Evolutionary conservation across 2,329 filamentous ascomycete species (phyloP).

Genomic region (Cladophialophora exuberans): DNA sequence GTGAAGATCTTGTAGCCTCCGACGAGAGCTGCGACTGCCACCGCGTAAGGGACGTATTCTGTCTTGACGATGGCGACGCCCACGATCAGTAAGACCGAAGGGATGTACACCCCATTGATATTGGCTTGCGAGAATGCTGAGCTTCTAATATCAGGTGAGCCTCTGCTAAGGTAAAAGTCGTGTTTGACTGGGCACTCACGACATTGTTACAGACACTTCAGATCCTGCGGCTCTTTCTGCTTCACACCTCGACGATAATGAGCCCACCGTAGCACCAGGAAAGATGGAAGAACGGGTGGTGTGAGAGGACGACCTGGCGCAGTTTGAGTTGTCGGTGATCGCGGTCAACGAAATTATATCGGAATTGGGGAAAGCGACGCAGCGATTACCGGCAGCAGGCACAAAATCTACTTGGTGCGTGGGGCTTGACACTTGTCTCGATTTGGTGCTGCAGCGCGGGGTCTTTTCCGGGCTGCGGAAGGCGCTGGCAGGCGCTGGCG

Average conservation of each 20-base stretch:
- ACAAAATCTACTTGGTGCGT: slow-evolving; percentile 5
- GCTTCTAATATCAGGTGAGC: slow-evolving; percentile 17
- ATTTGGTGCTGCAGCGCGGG: slow-evolving; percentile 23
- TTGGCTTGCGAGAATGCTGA: slow-evolving; percentile 53
- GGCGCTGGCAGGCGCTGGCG: not conserved
- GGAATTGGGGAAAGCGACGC: slow-evolving; percentile 12
- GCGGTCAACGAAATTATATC: slow-evolving; percentile 18
- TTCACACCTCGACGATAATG: not conserved
- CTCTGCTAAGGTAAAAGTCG: not conserved
- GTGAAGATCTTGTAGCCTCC: slow-evolving; percentile 72
- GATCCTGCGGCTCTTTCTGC: not conserved
- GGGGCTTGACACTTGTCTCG: slow-evolving; percentile 10
- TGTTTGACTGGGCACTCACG: slow-evolving; percentile 13
- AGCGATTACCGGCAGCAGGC: slow-evolving; percentile 5
- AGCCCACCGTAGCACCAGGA: not conserved
- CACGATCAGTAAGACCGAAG: slow-evolving; percentile 75
- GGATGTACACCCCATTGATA: slow-evolving; percentile 80
- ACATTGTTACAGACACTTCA: slow-evolving; percentile 8
- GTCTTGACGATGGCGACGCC: slow-evolving; percentile 77
- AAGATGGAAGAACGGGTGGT: not conserved
- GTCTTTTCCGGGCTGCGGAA: slow-evolving; percentile 16
- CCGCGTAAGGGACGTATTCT: slow-evolving; percentile 74
- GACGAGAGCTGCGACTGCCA: slow-evolving; percentile 66
- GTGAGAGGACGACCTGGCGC: no score
- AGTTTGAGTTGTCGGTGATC: no score